Base-by-base conservation (phyloP, 2,329 filamentous ascomycete genomes). In the Ophiostoma tasmaniense region DNA sequence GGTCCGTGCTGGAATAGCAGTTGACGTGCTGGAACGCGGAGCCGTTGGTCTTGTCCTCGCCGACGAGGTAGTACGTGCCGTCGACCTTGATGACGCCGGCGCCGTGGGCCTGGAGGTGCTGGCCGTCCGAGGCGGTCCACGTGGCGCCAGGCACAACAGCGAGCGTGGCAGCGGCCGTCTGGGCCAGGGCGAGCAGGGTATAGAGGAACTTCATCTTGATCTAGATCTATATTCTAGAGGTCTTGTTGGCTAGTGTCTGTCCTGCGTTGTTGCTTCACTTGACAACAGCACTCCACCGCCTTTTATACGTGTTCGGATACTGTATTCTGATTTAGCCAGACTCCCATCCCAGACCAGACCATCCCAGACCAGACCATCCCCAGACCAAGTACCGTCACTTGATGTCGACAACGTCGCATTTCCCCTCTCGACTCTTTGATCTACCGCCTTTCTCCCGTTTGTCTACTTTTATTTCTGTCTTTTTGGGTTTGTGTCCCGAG, bases 41-140 rank as follows among this genome's bases (percentile, higher is more conserved):
- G 35, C 88, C 87, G 25, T 84, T 77, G 0, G 87, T 85, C 75
- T 90, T 90, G 78, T 91, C 88, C 75, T 91, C 89, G 20, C 89
- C 89, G 42, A 90, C 84, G 78, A 87, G 83, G 78, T 90, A 91
- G 79, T 86, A 91, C 0, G 82, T 84, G 11, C 79, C 80, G 61
- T 81, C 80, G 1, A 85, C 84, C 73, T 85, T 79, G 74, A 89
- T 83, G n/a, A 90, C 80, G 55, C 87, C 87, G 1, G 84, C 85
- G 2, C 88, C 88, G 73, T 90, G 88, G 0, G 88, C 88, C 78
- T 90, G 88, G 5, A 90, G 79, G 72, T 89, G 87, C 28, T 82
- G 64, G 55, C 70, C 70, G 55, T 61, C 25, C 11, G 55, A 61
- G n/a, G 71, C 74, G 1, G 74, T 74, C 74, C 72, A 75, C 2